Evolutionary conservation across 192 early-diverging fungal species (phyloP).

Genomic region (Coemansia javaensis): DNA sequence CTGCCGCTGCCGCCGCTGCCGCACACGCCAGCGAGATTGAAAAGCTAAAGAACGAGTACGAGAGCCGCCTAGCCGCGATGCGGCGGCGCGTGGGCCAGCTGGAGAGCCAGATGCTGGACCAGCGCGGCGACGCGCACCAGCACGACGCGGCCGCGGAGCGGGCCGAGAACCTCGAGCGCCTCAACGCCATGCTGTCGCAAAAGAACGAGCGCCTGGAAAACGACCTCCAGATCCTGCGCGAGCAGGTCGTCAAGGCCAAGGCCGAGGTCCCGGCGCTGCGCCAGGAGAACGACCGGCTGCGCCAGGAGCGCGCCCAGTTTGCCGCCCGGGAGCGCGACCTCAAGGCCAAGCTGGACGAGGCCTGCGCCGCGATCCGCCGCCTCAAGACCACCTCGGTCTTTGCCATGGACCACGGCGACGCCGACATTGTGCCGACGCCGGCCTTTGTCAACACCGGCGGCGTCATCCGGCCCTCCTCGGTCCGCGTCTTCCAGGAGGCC

Average conservation of each 20-base stretch:
- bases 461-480: slow-evolving; percentile 62
- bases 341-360: slow-evolving; percentile 53
- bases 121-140: slow-evolving; percentile 35
- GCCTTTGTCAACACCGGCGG: slow-evolving; percentile 55
- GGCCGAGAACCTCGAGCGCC: slow-evolving; percentile 48
- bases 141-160: slow-evolving; percentile 28
- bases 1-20: background rate
- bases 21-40: slow-evolving; percentile 37
- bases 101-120: slow-evolving; percentile 56
- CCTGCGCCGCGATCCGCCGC: slow-evolving; percentile 49
- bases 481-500: slow-evolving; percentile 75
- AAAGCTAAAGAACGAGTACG: slow-evolving; percentile 57
- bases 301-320: slow-evolving; percentile 29
- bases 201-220: slow-evolving; percentile 49
- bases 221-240: slow-evolving; percentile 40
- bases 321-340: slow-evolving; percentile 42
- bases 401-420: slow-evolving; percentile 47
- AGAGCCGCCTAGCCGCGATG: slow-evolving; percentile 56
- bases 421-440: slow-evolving; percentile 49
- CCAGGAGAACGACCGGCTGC: slow-evolving; percentile 37
- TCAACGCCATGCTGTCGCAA: slow-evolving; percentile 44
- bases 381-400: slow-evolving; percentile 54
- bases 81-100: slow-evolving; percentile 64
- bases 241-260: slow-evolving; percentile 38
- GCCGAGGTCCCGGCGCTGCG: slow-evolving; percentile 39